These are phyloP conservation scores for Laburnicola sp. DNA, from an alignment of 2,329 filamentous ascomycete genomes.

Conservation along the genomic window DNA sequence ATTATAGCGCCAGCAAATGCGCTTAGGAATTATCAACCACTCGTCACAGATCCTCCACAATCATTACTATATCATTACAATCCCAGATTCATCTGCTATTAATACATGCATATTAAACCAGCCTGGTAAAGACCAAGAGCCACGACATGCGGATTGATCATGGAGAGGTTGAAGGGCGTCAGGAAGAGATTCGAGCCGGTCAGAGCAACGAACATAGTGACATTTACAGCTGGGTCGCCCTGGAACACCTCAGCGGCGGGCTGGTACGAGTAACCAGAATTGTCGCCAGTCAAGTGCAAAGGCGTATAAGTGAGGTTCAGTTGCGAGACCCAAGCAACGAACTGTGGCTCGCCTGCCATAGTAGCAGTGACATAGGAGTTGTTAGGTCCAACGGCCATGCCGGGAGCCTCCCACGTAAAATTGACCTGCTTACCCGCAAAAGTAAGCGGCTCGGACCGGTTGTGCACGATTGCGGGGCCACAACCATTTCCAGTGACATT, in stretches of 20 bases:
- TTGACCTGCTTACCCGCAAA: constrained; percentile 73
- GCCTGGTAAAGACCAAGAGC: constrained; percentile 77
- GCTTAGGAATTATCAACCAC: too few relatives aligned
- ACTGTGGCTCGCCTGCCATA: constrained; percentile 61
- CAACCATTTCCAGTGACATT: constrained; percentile 61
- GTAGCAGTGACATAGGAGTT: constrained; percentile 75
- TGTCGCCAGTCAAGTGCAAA: constrained; percentile 65
- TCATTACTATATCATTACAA: too few relatives aligned
- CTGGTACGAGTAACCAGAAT: constrained; percentile 70
- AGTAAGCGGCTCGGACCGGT: constrained; percentile 70
- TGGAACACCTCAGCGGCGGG: constrained; percentile 69
- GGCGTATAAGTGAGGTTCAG: constrained; percentile 60
- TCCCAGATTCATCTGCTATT: too few relatives aligned
- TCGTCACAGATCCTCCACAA: too few relatives aligned
- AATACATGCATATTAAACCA: constrained; percentile 57
- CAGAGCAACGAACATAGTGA: constrained; percentile 76
- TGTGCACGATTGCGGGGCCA: constrained; percentile 66
- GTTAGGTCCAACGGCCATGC: constrained; percentile 72
- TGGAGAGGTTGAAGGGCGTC: constrained; percentile 74
- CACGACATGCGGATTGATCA: constrained; percentile 75
- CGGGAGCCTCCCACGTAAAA: constrained; percentile 72
- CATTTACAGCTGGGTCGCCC: constrained; percentile 71
- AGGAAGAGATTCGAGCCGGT: constrained; percentile 70
- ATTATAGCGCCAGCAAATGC: too few relatives aligned
- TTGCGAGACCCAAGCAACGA: constrained; percentile 76